phyloP scores from a whole-genome alignment of 768 basidiomycete genomes.

The Psilocybe tampanensis region DNA sequence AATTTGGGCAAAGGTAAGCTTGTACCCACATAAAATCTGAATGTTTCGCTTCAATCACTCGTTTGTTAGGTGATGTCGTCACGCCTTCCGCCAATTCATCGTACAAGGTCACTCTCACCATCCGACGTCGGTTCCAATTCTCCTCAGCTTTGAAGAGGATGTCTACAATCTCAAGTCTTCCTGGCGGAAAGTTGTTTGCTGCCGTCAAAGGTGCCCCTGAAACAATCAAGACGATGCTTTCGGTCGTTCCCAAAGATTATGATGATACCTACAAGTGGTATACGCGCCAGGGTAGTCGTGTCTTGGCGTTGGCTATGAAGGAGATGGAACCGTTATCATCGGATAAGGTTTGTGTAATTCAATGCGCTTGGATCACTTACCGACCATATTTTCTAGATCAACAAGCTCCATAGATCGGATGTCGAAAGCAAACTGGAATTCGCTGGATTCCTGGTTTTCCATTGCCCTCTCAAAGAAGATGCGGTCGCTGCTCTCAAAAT shows the following conservation, averaged over 20 bases:
- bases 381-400: conserved; percentile 57
- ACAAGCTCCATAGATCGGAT: conserved; percentile 78
- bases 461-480: conserved; percentile 94
- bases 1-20: conserved; percentile 65
- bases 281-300: conserved; percentile 90
- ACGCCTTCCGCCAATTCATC: conserved; percentile 57
- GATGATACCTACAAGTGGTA: conserved; percentile 96
- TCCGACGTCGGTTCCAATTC: conserved; percentile 96
- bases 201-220: conserved; percentile 98
- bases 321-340: conserved; percentile 69
- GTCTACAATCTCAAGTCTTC: conserved; percentile 82
- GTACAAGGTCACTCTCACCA: conserved; percentile 62
- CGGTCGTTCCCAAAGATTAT: conserved; percentile 71
- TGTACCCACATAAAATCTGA: not conserved
- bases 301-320: conserved; percentile 89
- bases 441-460: conserved; percentile 98
- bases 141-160: conserved; percentile 97
- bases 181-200: conserved; percentile 58
- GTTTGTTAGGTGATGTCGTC: conserved; percentile 62
- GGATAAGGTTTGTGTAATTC: conserved; percentile 61
- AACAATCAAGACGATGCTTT: conserved; percentile 90
- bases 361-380: too few species aligned
- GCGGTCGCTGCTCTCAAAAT: conserved; percentile 90
- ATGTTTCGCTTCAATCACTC: conserved; percentile 23
- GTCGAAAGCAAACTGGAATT: conserved; percentile 82